These are phyloP conservation scores for Oligophagozyma castellii DNA, from an alignment of 1,139 yeast genomes.

Conservation along the genomic window DNA sequence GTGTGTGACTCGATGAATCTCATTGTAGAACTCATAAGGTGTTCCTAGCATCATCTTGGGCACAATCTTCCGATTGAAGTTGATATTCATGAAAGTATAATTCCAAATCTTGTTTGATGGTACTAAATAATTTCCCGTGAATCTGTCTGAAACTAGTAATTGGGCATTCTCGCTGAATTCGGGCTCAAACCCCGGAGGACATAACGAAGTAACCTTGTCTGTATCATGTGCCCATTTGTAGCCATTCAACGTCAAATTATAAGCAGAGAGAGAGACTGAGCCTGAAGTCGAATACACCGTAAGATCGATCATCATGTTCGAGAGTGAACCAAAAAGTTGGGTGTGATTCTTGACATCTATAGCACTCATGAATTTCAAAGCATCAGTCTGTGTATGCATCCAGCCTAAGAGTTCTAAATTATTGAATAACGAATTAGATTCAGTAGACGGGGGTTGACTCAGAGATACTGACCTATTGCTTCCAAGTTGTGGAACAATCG, in stretches of 20 bases:
- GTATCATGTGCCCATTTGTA: slow-evolving; percentile 64
- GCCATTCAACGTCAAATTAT: slow-evolving; percentile 49
- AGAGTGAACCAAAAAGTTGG: slow-evolving; percentile 25
- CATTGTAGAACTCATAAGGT: slow-evolving; percentile 76
- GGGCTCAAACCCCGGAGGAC: slow-evolving; percentile 54
- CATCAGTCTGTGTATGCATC: slow-evolving; percentile 69
- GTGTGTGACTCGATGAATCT: slow-evolving; percentile 78
- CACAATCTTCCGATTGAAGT: slow-evolving; percentile 53
- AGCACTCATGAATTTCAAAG: slow-evolving; percentile 48
- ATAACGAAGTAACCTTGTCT: slow-evolving; percentile 30
- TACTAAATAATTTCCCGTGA: slow-evolving; percentile 73
- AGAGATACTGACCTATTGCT: slow-evolving; percentile 52
- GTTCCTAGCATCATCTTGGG: slow-evolving; percentile 59
- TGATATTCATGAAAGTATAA: slow-evolving; percentile 75
- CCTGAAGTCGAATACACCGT: slow-evolving; percentile 73
- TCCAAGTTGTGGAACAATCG: slow-evolving; percentile 82
- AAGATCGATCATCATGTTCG: slow-evolving; percentile 38
- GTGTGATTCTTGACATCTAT: slow-evolving; percentile 56
- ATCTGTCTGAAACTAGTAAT: slow-evolving; percentile 57
- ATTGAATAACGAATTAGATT: slow-evolving; percentile 25
- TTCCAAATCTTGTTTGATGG: slow-evolving; percentile 87
- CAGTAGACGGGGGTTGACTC: slow-evolving; percentile 36
- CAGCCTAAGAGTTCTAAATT: slow-evolving; percentile 59
- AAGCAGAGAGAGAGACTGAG: slow-evolving; percentile 64
- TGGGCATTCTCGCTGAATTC: slow-evolving; percentile 53